Evolutionary conservation across 2,329 filamentous ascomycete species (phyloP).

Genomic region (Alternaria incomplexa): DNA sequence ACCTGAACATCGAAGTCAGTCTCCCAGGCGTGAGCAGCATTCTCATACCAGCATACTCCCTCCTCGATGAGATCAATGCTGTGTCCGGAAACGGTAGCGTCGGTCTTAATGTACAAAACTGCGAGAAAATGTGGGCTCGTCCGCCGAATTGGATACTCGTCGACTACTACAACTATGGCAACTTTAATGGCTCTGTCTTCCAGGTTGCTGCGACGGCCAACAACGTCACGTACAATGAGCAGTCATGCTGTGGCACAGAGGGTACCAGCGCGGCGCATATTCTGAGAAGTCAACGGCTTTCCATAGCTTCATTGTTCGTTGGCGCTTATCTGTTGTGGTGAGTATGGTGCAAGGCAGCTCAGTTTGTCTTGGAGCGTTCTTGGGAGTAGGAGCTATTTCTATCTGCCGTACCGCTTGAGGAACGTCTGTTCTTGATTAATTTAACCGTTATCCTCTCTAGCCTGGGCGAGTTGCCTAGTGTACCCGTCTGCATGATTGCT

Average conservation of each 20-base stretch:
- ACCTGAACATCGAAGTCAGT: conserved; percentile 71
- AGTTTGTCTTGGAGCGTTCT: background rate
- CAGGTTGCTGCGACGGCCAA: conserved; percentile 60
- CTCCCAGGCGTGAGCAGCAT: conserved; percentile 50
- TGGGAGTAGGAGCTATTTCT: background rate
- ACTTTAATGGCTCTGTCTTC: conserved; percentile 45
- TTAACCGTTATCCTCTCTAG: background rate
- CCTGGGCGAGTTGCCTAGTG: background rate
- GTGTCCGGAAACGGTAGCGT: conserved; percentile 35
- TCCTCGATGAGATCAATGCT: conserved; percentile 39
- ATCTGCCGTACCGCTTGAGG: background rate
- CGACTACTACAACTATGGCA: conserved; percentile 46
- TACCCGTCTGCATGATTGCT: background rate
- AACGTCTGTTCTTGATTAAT: background rate
- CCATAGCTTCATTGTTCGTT: background rate
- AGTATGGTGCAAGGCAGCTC: background rate
- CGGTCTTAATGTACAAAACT: conserved; percentile 34
- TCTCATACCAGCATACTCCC: conserved; percentile 39
- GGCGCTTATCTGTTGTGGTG: background rate
- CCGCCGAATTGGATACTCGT: conserved; percentile 47
- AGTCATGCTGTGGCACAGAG: conserved; percentile 29
- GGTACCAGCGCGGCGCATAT: background rate
- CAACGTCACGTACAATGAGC: conserved; percentile 27
- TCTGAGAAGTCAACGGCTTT: background rate
- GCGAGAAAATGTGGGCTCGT: conserved; percentile 37